Percentiles rank a stretch among this genome's conserved stretches.
These are phyloP conservation scores for Daldinia caldariorum DNA, from an alignment of 495 filamentous ascomycete species.

Conservation along the genomic window DNA sequence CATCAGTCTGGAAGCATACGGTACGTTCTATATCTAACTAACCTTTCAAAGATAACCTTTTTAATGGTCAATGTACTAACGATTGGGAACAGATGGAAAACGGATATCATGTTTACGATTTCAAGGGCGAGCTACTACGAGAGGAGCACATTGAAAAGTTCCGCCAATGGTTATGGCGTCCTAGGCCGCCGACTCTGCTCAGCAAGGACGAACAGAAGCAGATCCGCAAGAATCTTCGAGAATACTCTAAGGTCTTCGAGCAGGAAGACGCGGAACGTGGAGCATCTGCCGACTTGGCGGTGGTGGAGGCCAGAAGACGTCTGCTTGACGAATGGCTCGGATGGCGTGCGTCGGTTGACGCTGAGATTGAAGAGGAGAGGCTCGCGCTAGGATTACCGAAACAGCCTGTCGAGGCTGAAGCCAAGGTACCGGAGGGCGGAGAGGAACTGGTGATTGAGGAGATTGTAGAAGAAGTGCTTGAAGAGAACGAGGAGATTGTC, in stretches of 20 bases:
- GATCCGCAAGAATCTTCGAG: slow-evolving; percentile 97
- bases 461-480: slow-evolving; percentile 92
- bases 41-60: background rate
- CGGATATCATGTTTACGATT: slow-evolving; percentile 97
- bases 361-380: slow-evolving; percentile 77
- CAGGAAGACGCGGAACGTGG: slow-evolving; percentile 92
- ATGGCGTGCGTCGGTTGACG: slow-evolving; percentile 80
- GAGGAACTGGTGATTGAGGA: slow-evolving; percentile 83
- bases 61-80: slow-evolving; percentile 49
- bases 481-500: slow-evolving; percentile 84
- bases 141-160: slow-evolving; percentile 96
- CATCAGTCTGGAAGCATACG: slow-evolving; percentile 92
- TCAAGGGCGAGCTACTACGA: slow-evolving; percentile 86
- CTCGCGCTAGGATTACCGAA: slow-evolving; percentile 71
- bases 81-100: slow-evolving; percentile 84
- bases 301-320: slow-evolving; percentile 86
- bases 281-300: slow-evolving; percentile 89
- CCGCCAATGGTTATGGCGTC: slow-evolving; percentile 96
- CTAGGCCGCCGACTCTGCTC: slow-evolving; percentile 86
- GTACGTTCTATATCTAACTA: slow-evolving; percentile 63
- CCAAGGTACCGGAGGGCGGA: slow-evolving; percentile 64
- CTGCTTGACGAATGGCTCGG: slow-evolving; percentile 89
- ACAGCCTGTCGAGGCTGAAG: slow-evolving; percentile 67
- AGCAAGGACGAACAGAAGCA: slow-evolving; percentile 94
- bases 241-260: slow-evolving; percentile 94